Evolutionary conservation across 2,329 filamentous ascomycete species (phyloP), one percentile per base, ranked within the genome.

Genomic region (Penicillium sp.): DNA sequence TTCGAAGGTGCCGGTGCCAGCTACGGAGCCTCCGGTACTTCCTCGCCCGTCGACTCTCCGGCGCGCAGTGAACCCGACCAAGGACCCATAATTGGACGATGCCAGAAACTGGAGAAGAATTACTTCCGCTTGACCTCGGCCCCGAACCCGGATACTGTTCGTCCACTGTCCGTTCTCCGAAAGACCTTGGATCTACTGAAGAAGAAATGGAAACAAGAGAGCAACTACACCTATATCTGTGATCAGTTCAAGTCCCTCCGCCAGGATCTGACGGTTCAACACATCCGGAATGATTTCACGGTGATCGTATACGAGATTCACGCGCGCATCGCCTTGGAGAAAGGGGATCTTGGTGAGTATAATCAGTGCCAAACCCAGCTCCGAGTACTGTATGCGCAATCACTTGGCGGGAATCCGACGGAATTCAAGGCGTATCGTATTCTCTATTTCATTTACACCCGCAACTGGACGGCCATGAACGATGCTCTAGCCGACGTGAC

Each of bases 281-380:
- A 91, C 70, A 92, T 99, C 78, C 92, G 91, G 78, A 96, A 92
- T 75, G 90, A 95, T 49, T 97, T 99, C 72, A 97, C 94, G 23
- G 92, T 97, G 61, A 89, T 85, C 59, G 94, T 97, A 44, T 99
- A 99, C 77, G 94, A 99, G 79, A 95, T 93, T 58, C 94, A 99
- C 78, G 94, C 93, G 61, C 88, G 94, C 57, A 97, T 99, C 77
- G 94, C 94, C 64, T 82, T 99, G 76, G 93, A 99, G 78, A 97
- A 95, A 84, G 92, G 90, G 78, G 94, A 99, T 82, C 86, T 97
- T 81, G 93, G 94, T 99, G 94, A 99, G 94, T 99, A 99, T 94
- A 99, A 99, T 81, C 94, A 99, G 84, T 99, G 94, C 78, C 94
- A 99, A 81, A 97, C 94, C 69, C 94, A 99, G 80, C 83, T 99